A percentile compares a stretch with the other conserved stretches of the same genome.
Conservation (phyloP, 2,329 filamentous ascomycete genomes). For the Knoxdaviesia proteae region DNA sequence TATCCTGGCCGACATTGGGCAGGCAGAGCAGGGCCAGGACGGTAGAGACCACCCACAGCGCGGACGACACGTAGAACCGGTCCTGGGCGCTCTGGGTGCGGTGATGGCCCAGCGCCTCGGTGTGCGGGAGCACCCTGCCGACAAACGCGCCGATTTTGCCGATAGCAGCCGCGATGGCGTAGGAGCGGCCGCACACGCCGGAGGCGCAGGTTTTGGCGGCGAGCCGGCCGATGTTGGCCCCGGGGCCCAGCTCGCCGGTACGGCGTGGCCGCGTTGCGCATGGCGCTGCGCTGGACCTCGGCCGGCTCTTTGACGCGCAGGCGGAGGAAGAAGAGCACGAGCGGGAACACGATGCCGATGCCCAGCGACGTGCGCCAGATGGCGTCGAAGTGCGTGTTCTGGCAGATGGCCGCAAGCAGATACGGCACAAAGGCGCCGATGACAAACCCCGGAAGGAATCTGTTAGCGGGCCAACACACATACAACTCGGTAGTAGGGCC, state of each 20-base stretch:
- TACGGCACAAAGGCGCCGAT: slow-evolving; percentile 57
- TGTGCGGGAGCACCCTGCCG: slow-evolving; percentile 62
- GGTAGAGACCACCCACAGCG: slow-evolving; percentile 57
- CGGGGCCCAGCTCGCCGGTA: slow-evolving; percentile 48
- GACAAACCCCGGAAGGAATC: slow-evolving; percentile 58
- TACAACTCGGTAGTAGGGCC: neutral
- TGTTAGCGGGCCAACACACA: neutral
- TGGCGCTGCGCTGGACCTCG: slow-evolving; percentile 50
- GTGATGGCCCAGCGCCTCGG: slow-evolving; percentile 36
- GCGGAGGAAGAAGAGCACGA: slow-evolving; percentile 44
- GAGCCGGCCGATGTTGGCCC: slow-evolving; percentile 76
- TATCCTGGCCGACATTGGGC: slow-evolving; percentile 67
- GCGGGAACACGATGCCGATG: slow-evolving; percentile 56
- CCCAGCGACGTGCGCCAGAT: slow-evolving; percentile 72
- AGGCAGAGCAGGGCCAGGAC: slow-evolving; percentile 36
- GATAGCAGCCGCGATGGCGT: slow-evolving; percentile 48
- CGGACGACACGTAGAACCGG: slow-evolving; percentile 71
- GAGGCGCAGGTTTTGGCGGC: slow-evolving; percentile 80
- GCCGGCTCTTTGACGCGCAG: slow-evolving; percentile 59
- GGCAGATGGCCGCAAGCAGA: slow-evolving; percentile 35
- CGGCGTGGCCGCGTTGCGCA: slow-evolving; percentile 38
- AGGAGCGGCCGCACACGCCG: slow-evolving; percentile 58
- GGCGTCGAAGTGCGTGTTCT: slow-evolving; percentile 41
- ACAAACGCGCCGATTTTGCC: slow-evolving; percentile 72
- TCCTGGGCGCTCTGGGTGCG: slow-evolving; percentile 49